These are phyloP conservation scores for Mucor circinelloides DNA, from an alignment of 371 early-diverging fungal genomes.

Conservation along the genomic window DNA sequence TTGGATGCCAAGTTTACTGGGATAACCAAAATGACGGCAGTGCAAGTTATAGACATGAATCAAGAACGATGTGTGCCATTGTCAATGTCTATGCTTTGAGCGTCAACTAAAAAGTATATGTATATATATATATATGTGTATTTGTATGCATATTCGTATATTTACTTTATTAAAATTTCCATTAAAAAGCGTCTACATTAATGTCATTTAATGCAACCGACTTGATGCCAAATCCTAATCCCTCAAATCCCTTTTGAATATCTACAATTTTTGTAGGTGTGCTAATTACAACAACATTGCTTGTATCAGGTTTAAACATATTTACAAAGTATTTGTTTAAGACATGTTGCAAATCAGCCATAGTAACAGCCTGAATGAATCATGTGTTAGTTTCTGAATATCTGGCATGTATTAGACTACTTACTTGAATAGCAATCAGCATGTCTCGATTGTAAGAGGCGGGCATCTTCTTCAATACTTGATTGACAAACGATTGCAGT, in stretches of 20 bases:
- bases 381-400: not conserved
- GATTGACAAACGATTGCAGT: constrained; percentile 60
- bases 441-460: constrained; percentile 57
- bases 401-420: not conserved
- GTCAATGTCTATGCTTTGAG: constrained; percentile 64
- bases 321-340: constrained; percentile 53
- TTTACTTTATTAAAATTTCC: not conserved
- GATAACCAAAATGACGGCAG: constrained; percentile 72
- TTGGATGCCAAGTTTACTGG: constrained; percentile 77
- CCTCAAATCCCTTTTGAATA: constrained; percentile 42
- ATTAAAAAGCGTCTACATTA: constrained; percentile 17
- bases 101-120: constrained; percentile 1
- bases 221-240: constrained; percentile 40
- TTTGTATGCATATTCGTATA: too few relatives aligned
- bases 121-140: not conserved
- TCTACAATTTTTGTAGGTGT: constrained; percentile 57
- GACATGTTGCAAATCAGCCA: constrained; percentile 44
- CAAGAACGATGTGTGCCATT: constrained; percentile 66
- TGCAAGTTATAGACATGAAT: constrained; percentile 68
- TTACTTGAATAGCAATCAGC: constrained; percentile 47
- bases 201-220: constrained; percentile 41
- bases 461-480: constrained; percentile 60
- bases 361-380: constrained; percentile 40
- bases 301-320: constrained; percentile 55
- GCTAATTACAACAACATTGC: constrained; percentile 60